Conservation (phyloP, 805 yeast species). For the Myxozyma geophila region DNA sequence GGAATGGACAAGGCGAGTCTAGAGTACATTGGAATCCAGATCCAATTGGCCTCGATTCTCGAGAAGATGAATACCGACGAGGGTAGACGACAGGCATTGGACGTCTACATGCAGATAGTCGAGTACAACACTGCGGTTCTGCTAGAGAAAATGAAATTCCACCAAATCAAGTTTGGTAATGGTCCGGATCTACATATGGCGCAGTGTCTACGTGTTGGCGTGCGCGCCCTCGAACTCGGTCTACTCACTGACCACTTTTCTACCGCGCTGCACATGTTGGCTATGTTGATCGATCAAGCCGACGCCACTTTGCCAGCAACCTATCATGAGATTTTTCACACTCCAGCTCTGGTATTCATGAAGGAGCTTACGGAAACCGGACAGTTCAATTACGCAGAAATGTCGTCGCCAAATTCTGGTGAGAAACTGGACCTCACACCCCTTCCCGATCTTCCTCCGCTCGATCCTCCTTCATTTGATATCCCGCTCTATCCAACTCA, state of each 20-base stretch:
- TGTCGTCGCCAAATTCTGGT: not conserved
- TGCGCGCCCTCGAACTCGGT: conserved; percentile 63
- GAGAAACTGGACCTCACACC: not conserved
- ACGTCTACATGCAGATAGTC: conserved; percentile 69
- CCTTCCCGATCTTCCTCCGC: not conserved
- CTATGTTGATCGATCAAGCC: conserved; percentile 25
- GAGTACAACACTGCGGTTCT: conserved; percentile 42
- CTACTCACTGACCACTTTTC: too few relatives aligned
- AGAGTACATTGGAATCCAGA: conserved; percentile 87
- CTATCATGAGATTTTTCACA: conserved; percentile 11
- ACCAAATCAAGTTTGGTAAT: too few relatives aligned
- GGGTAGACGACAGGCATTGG: conserved; percentile 59
- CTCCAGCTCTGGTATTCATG: conserved; percentile 9
- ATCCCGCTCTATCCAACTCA: conserved; percentile 20
- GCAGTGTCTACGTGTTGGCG: conserved; percentile 69
- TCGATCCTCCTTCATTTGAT: too few relatives aligned
- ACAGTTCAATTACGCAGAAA: not conserved
- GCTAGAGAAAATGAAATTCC: too few relatives aligned
- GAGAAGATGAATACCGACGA: conserved; percentile 62
- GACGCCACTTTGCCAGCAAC: conserved; percentile 37
- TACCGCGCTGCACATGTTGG: conserved; percentile 51
- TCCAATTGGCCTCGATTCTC: conserved; percentile 85
- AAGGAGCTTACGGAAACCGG: conserved; percentile 4
- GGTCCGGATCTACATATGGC: conserved; percentile 52
- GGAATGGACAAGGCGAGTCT: conserved; percentile 65